Evolutionary conservation across 2,329 filamentous ascomycete species (phyloP).

Genomic region (Sporothrix humicola): DNA sequence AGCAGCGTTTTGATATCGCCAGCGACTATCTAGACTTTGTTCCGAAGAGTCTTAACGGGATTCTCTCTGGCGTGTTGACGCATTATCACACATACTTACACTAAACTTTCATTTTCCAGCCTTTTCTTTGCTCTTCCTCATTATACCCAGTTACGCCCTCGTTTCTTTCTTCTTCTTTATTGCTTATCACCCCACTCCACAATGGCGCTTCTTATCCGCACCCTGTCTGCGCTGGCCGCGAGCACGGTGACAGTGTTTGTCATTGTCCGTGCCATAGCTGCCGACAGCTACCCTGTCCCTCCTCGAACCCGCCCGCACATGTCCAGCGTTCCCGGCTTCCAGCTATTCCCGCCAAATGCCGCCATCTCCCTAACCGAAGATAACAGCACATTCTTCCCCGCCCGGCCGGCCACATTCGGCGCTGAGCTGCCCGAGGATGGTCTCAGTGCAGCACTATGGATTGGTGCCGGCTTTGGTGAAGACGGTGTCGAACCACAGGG

Average conservation of each 20-base stretch:
- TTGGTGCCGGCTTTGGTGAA: conserved; percentile 88
- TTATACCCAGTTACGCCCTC: neutral
- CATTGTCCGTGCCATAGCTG: conserved; percentile 18
- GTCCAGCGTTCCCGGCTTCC: conserved; percentile 54
- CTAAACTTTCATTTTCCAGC: neutral
- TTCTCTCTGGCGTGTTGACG: neutral
- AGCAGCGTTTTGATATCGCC: neutral
- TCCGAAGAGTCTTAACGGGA: neutral
- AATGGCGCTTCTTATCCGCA: conserved; percentile 31
- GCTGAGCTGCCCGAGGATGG: conserved; percentile 76
- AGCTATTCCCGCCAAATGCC: conserved; percentile 91
- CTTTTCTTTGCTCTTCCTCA: neutral
- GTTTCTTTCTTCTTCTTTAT: neutral
- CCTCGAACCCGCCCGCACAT: neutral
- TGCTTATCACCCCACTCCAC: neutral
- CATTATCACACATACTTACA: conserved; percentile 1
- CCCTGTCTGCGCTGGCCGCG: conserved; percentile 30
- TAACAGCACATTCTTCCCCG: conserved; percentile 96
- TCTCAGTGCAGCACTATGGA: conserved; percentile 88
- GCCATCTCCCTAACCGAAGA: conserved; percentile 97
- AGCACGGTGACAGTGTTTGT: conserved; percentile 31
- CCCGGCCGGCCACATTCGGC: conserved; percentile 91
- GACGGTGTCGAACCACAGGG: conserved; percentile 74
- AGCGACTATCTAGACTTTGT: neutral
- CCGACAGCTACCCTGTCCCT: conserved; percentile 15